phyloP scores from a whole-genome alignment of 805 yeast genomes.

The Yueomyces sp. region DNA sequence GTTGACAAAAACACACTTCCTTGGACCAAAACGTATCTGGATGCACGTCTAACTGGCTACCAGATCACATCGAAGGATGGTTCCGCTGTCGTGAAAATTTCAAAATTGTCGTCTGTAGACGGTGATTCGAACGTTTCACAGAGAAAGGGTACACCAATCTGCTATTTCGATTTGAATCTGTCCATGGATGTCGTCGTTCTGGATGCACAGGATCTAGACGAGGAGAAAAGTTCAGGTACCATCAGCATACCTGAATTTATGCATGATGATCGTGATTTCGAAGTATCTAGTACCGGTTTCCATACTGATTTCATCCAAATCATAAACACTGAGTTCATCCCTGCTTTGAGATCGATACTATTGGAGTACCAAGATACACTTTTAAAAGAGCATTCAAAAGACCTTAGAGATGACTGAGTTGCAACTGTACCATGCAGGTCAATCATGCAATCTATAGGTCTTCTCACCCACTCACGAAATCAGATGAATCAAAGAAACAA shows the following conservation, averaged over 20 bases:
- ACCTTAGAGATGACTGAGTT: slow-evolving; percentile 8
- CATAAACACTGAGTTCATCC: slow-evolving; percentile 37
- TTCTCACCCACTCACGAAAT: too few species aligned
- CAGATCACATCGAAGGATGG: slow-evolving; percentile 9
- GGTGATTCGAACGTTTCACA: slow-evolving; percentile 81
- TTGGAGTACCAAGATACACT: slow-evolving; percentile 50
- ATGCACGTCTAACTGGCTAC: slow-evolving; percentile 23
- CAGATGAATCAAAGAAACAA: too few species aligned
- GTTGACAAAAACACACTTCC: slow-evolving; percentile 54
- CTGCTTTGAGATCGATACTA: slow-evolving; percentile 35
- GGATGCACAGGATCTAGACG: slow-evolving; percentile 14
- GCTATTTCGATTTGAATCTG: slow-evolving; percentile 56
- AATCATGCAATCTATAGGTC: too few species aligned
- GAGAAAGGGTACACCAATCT: slow-evolving; percentile 68
- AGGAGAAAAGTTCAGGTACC: slow-evolving; percentile 30
- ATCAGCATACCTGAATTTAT: slow-evolving; percentile 52
- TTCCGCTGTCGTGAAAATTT: slow-evolving; percentile 21
- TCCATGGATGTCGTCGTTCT: slow-evolving; percentile 32
- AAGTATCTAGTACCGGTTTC: slow-evolving; percentile 36
- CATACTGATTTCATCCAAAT: slow-evolving; percentile 26
- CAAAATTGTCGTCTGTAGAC: slow-evolving; percentile 30
- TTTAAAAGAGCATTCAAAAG: slow-evolving; percentile 46
- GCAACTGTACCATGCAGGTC: too few species aligned
- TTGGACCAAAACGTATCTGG: slow-evolving; percentile 44
- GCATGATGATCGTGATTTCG: slow-evolving; percentile 65